phyloP scores from a whole-genome alignment of 2,329 filamentous ascomycete species.

The Spiromastix sp. region DNA sequence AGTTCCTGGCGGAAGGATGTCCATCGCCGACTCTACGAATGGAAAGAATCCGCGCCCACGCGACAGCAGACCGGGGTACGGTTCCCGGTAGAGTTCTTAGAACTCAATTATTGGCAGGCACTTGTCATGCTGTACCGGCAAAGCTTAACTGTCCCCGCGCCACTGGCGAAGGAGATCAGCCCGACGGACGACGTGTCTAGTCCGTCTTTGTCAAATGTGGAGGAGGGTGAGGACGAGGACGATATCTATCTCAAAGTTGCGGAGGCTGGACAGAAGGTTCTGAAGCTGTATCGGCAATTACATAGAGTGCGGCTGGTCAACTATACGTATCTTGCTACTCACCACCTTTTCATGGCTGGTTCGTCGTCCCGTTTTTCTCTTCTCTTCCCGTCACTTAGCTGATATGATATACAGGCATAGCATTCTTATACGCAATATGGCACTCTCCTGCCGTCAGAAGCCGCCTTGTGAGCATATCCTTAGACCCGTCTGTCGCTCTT shows the following conservation, averaged over 20 bases:
- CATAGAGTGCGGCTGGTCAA: conserved; percentile 84
- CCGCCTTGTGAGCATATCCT: conserved; percentile 55
- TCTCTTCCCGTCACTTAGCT: not conserved
- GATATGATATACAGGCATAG: conserved; percentile 48
- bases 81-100: conserved; percentile 81
- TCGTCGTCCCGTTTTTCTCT: conserved; percentile 24
- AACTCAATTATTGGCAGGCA: conserved; percentile 96
- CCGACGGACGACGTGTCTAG: conserved; percentile 49
- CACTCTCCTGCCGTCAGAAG: conserved; percentile 83
- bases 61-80: conserved; percentile 72
- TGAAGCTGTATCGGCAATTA: conserved; percentile 81
- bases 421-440: conserved; percentile 95
- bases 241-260: conserved; percentile 89
- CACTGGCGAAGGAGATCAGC: conserved; percentile 68
- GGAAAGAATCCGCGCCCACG: conserved; percentile 74
- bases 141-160: conserved; percentile 73
- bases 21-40: conserved; percentile 69
- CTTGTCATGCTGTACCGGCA: conserved; percentile 93
- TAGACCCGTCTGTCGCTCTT: not conserved
- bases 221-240: conserved; percentile 63
- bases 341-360: conserved; percentile 95
- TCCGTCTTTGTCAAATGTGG: conserved; percentile 37
- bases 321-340: conserved; percentile 90
- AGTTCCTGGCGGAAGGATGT: conserved; percentile 81
- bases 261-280: conserved; percentile 84